Evolutionary conservation across 345 rosid species (phyloP), one percentile per base, ranked within the genome.

Genomic region (Raphanus sativus): DNA sequence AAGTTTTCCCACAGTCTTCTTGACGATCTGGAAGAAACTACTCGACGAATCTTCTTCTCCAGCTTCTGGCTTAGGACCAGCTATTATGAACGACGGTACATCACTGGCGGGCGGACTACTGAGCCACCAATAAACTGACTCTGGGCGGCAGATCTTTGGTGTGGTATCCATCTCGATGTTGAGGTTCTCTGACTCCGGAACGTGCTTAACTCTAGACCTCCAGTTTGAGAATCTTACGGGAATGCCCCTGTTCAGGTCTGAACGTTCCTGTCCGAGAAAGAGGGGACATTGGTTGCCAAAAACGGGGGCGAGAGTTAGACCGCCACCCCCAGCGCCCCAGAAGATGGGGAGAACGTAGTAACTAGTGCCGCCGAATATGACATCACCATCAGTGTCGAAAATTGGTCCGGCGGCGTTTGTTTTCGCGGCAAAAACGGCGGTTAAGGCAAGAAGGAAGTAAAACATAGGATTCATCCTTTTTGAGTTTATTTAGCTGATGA

Each of bases 211-310:
- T 40, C 1, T 60, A 5, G 59, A 0, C 15, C 1, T 45, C 75
- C 75, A 71, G 75, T 71, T 42, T 38, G 75, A 71, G 16, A 71
- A 71, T 15, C 2, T 60, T 15, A 71, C 45, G 56, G 66, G 75
- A 26, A 40, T 34, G 38, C 66, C 75, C 25, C 8, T 0, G 3
- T 60, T 9, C 6, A 25, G 2, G 7, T 59, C 42, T 4, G 75
- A 71, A 4, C 4, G 1, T 15, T 42, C 60, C 5, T 71, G 75
- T 1, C 30, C 28, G 8, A 60, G 0, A 7, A 26, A 12, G 52
- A 67, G 32, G 12, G 65, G 45, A 25, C 65, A 56, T 17, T 6
- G 15, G 7, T 24, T 54, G 42, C 10, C 50, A 33, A 6, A 21
- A 2, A 33, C 55, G 13, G 24, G 13, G 34, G 30, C 5, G 40